Conservation (phyloP, 306 rosid species). For the Trifolium dubium region DNA sequence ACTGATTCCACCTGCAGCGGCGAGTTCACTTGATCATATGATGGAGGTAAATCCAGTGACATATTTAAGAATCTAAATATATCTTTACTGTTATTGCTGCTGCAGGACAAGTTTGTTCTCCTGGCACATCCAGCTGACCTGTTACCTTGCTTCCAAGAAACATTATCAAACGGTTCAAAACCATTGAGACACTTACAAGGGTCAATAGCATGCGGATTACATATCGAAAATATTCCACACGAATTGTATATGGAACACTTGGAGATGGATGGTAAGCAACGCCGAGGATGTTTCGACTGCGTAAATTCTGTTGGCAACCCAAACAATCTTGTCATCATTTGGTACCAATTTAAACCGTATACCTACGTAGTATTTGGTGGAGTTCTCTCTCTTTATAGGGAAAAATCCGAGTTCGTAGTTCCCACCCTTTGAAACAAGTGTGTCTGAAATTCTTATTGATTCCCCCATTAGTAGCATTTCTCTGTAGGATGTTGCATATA, state of each 20-base stretch:
- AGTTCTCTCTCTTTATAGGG: neutral
- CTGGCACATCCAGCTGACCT: conserved; percentile 36
- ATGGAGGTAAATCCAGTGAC: neutral
- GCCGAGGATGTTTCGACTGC: neutral
- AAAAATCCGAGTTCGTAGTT: conserved; percentile 29
- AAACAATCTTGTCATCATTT: conserved; percentile 7
- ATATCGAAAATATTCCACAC: conserved; percentile 35
- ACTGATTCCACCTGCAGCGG: neutral
- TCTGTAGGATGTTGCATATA: neutral
- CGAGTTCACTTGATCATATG: neutral
- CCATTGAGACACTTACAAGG: conserved; percentile 21
- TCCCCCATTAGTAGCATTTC: neutral
- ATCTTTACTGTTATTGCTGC: neutral
- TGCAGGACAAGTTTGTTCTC: neutral
- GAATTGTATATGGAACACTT: conserved; percentile 13
- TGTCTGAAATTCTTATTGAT: conserved; percentile 1
- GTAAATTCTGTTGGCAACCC: conserved; percentile 35
- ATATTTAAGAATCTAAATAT: neutral
- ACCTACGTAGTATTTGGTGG: conserved; percentile 38
- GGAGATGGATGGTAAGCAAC: neutral
- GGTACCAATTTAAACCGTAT: conserved; percentile 14
- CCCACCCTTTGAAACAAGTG: conserved; percentile 1
- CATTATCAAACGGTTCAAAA: conserved; percentile 11
- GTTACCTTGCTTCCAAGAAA: conserved; percentile 19
- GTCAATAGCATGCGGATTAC: neutral